Base-by-base conservation (phyloP, 495 filamentous ascomycete species). In the Rhypophila decipiens region DNA sequence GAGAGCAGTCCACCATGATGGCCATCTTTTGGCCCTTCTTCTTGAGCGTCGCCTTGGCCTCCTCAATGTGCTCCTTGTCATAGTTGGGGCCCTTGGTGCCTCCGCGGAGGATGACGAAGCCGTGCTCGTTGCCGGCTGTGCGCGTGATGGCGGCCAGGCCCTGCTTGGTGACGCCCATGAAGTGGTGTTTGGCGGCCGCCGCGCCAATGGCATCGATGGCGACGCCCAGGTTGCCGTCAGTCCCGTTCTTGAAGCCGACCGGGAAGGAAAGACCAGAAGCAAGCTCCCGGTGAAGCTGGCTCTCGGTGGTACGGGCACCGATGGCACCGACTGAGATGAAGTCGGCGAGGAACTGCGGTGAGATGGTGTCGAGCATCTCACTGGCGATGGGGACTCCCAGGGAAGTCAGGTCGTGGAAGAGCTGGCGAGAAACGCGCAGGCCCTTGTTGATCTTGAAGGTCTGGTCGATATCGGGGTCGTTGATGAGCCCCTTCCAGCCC, bases 361-460 rank as follows among this genome's bases (percentile, higher is more conserved):
- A 95, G 65, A 98, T 95, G 53, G 93, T 97, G 60, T 98, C 93
- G 19, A 98, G 75, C 93, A 98, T 97, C 73, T 98, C 93, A 47
- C 79, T 86, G 38, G 93, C 94, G 63, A 98, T 91, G 37, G 93
- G 93, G 72, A 98, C 85, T 39, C 91, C 93, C 51, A 75, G 71
- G 44, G 74, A 73, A 37, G 91, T 97, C 44, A 98, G 75, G 57
- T 97, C 87, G 56, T 82, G 77, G 79, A 96, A 98, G 56, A 98
- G 76, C 69, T 94, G 82, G 46, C 93, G 72, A 17, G 85, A 88
- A 41, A 95, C 80, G 22, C 90, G 82, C 38, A 98, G 79, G 20
- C 93, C 93, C 77, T 98, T 98, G 80, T 98, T 98, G 77, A 98
- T 98, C 75, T 95, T 80, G 85, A 83, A 98, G 65, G 85, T 88